Base-by-base conservation (phyloP, 169 alveolate species). In the Plasmodium ovale region DNA sequence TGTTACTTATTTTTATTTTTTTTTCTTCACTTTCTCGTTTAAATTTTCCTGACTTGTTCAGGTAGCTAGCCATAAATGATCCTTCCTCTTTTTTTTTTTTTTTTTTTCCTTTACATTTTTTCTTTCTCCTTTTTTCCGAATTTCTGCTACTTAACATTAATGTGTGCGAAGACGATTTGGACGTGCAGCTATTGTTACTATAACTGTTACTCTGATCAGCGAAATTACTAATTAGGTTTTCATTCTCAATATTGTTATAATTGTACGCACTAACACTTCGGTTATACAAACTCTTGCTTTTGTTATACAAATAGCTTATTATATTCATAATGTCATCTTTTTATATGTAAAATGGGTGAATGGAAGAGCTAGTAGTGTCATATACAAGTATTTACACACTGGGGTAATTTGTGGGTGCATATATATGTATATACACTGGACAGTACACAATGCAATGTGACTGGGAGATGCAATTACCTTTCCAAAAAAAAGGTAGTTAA, bases 301-400 rank as follows among this genome's bases (percentile, higher is more conserved):
- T 84, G 65, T 69, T 56, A 49, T 84, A 84, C 33, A 84, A 53
- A 53, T 84, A 84, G 51, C 68, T 84, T 54, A 84, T 84, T 67
- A 84, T 84, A 84, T 84, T 84, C 91, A 84, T 84, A 71, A 67
- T 84, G 53, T 54, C 91, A 84, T 84, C 33, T 68, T 69, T 31
- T 29, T 31, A 27, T 62, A 14, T 23, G 12, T 44, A 12, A 39
- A 42, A 42, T 12, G 21, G n/a, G n/a, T n/a, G n/a, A n/a, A n/a
- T n/a, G n/a, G n/a, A n/a, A n/a, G n/a, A n/a, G n/a, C n/a, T n/a
- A n/a, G n/a, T n/a, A n/a, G n/a, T n/a, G n/a, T n/a, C 16, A 62
- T 62, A 62, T 62, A 62, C 16, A 29, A 31, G 33, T 25, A 1
- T 54, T n/a, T 54, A 16, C 25, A 54, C 6, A 39, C 9, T n/a